Conservation (phyloP, 257 asterid species). For the Solanum phureja region DNA sequence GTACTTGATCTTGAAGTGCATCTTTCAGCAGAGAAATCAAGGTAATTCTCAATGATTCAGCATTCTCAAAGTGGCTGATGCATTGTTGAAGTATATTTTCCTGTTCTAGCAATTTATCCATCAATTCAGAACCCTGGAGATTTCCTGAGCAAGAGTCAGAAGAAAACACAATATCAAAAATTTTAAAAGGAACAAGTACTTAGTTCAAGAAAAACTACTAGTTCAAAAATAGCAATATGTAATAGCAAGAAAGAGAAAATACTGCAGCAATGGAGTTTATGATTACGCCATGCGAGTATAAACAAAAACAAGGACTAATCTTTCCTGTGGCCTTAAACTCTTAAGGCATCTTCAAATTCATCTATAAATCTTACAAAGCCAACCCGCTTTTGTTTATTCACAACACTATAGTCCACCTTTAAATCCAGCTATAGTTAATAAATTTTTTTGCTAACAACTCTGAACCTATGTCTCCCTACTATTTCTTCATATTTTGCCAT, state of each 20-base stretch:
- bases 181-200: neutral
- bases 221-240: neutral
- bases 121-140: conserved; percentile 38
- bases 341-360: neutral
- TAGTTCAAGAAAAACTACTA: neutral
- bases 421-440: neutral
- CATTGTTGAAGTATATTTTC: conserved; percentile 55
- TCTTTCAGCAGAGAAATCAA: conserved; percentile 66
- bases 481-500: neutral
- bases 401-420: neutral
- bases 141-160: conserved; percentile 37
- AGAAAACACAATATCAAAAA: conserved; percentile 1
- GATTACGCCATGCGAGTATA: neutral
- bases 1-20: conserved; percentile 86
- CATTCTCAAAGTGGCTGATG: conserved; percentile 58
- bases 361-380: neutral
- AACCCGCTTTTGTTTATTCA: neutral
- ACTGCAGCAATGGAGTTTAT: neutral
- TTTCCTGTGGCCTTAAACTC: neutral
- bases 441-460: neutral
- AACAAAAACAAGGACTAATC: neutral
- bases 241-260: neutral
- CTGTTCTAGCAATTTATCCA: conserved; percentile 59
- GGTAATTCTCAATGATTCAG: conserved; percentile 53
- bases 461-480: neutral